Conservation (phyloP, 805 yeast genomes). For the Saccharomycopsis amapae region DNA sequence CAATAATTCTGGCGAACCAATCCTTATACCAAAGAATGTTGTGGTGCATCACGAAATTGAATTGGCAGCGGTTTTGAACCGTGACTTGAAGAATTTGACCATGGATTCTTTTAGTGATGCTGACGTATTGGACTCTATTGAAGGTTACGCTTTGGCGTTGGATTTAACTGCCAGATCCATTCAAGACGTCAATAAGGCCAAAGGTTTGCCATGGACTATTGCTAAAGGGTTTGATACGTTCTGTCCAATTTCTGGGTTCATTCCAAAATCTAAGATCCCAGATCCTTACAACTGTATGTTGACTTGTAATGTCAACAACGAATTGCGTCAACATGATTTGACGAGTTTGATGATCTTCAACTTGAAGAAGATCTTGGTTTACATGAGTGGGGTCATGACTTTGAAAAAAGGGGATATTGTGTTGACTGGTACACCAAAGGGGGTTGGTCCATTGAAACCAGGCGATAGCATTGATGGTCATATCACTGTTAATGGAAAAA, state of each 20-base stretch:
- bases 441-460: conserved; percentile 78
- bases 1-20: conserved; percentile 43
- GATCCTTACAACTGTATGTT: conserved; percentile 69
- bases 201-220: conserved; percentile 94
- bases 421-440: conserved; percentile 95
- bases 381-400: conserved; percentile 86
- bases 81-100: conserved; percentile 49
- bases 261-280: conserved; percentile 57
- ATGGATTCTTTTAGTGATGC: conserved; percentile 47
- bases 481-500: conserved; percentile 47
- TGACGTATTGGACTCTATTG: conserved; percentile 72
- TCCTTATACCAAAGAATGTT: conserved; percentile 75
- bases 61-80: conserved; percentile 69
- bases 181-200: conserved; percentile 87
- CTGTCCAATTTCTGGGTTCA: conserved; percentile 72
- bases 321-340: conserved; percentile 61
- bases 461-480: conserved; percentile 74
- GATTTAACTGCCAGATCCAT: conserved; percentile 96
- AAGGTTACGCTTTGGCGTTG: conserved; percentile 82
- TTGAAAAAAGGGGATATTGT: conserved; percentile 85
- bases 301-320: conserved; percentile 54
- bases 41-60: conserved; percentile 90
- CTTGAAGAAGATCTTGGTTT: conserved; percentile 69
- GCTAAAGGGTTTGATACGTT: conserved; percentile 97
- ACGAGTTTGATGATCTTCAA: conserved; percentile 85